Evolutionary conservation across 1,284 basidiomycete genomes (phyloP).

Genomic region (Boletus semigastroideus): DNA sequence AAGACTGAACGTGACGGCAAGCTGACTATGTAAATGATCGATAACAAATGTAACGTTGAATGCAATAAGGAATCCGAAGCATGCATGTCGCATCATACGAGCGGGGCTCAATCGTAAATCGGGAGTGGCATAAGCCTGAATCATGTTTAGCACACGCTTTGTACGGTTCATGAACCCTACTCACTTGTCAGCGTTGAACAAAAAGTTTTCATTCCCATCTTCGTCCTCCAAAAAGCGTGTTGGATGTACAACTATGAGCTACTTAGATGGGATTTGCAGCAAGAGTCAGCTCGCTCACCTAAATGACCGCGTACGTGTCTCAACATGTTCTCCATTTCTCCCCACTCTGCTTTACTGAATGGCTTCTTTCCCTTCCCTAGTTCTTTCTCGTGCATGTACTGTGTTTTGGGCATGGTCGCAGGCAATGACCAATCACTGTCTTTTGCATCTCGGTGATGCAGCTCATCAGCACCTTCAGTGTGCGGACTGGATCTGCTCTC

Average conservation of each 20-base stretch:
- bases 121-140: conserved; percentile 51
- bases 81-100: not conserved
- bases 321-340: conserved; percentile 85
- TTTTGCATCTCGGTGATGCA: conserved; percentile 14
- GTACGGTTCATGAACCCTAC: conserved; percentile 17
- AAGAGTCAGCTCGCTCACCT: conserved; percentile 49
- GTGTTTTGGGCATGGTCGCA: conserved; percentile 10
- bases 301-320: conserved; percentile 80
- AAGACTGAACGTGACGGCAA: conserved; percentile 2
- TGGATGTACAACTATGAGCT: conserved; percentile 68
- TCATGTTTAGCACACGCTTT: conserved; percentile 3
- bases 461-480: conserved; percentile 22
- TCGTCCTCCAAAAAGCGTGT: conserved; percentile 85
- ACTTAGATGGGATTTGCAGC: not conserved
- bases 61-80: not conserved
- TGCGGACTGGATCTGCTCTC: conserved; percentile 37
- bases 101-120: conserved; percentile 46
- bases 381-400: conserved; percentile 26
- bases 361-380: conserved; percentile 41
- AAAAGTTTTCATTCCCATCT: conserved; percentile 84
- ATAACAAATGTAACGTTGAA: conserved; percentile 4
- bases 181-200: conserved; percentile 85
- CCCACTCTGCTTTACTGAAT: conserved; percentile 79
- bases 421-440: conserved; percentile 20
- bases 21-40: not conserved